Evolutionary conservation across 164 flowering plant species (phyloP), one percentile per base, ranked within the genome.

Genomic region (Kingdonia uniflora): DNA sequence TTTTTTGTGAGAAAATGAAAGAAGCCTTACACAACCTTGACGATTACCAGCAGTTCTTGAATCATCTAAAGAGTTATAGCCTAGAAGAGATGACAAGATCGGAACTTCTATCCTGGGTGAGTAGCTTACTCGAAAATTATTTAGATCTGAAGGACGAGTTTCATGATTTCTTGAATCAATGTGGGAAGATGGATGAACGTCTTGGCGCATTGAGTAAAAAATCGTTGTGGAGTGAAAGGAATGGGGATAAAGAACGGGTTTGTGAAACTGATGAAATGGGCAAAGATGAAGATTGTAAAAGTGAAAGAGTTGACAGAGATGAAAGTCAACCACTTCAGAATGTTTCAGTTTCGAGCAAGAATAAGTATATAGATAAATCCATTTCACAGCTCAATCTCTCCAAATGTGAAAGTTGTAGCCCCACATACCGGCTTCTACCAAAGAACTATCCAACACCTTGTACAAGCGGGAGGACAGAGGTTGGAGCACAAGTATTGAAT

Each of bases 81-180:
- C 71, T 60, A 45, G 86, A 84, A 64, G 72, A 80, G 38, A 85
- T 84, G 51, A 68, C 82, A 23, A 64, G 84, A 59, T 14, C 76
- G 8, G 81, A 92, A 61, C 71, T 92, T 69, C 79, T 78, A 46
- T 54, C 68, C 43, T 64, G 84, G 95, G 99, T 92, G 77, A 50
- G 77, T 22, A 85, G 79, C 66, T 65, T 90, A 41, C 79, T 90
- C 64, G 85, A 82, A 65, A 70, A 57, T 40, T 71, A 82, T 73
- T 80, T 84, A 22, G 95, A 85, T 61, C 81, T 87, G 42, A 75
- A 81, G 84, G 89, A 78, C 16, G 91, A 75, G 44, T 84, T 87
- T 58, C 66, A 71, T 64, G 87, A 78, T 24, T 84, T 87, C 71
- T 53, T 87, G 78, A 58, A 69, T 1, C 78, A 64, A 5, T 77